These are phyloP conservation scores for Onygenales sp. DNA, from an alignment of 2,329 filamentous ascomycete genomes.

Conservation along the genomic window DNA sequence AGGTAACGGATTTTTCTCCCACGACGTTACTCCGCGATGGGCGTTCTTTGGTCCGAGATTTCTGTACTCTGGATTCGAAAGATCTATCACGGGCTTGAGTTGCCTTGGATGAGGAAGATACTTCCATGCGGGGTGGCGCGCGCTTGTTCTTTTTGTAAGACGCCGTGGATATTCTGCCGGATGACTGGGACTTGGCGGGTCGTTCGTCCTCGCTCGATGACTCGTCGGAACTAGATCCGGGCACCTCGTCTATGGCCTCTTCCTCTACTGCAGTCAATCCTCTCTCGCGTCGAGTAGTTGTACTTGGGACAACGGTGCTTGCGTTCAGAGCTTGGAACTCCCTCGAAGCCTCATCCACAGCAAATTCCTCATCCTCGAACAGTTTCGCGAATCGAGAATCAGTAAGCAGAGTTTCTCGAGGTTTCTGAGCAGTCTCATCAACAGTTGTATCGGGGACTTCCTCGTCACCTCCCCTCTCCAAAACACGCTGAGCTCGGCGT, in stretches of 20 bases:
- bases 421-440: constrained; percentile 9
- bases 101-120: constrained; percentile 43
- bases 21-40: constrained; percentile 27
- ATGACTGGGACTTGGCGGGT: constrained; percentile 21
- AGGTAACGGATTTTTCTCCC: constrained; percentile 50
- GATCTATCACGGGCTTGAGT: constrained; percentile 41
- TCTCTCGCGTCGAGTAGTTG: constrained; percentile 27
- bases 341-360: constrained; percentile 76
- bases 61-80: constrained; percentile 48
- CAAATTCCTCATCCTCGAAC: constrained; percentile 89
- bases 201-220: constrained; percentile 23
- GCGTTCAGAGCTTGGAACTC: constrained; percentile 88
- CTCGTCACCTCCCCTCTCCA: constrained; percentile 50
- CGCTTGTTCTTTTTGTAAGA: constrained; percentile 48
- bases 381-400: constrained; percentile 81
- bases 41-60: constrained; percentile 28
- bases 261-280: constrained; percentile 55
- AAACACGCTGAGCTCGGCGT: constrained; percentile 33
- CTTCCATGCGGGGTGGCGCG: constrained; percentile 45
- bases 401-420: constrained; percentile 52
- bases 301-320: constrained; percentile 50
- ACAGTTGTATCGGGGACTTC: constrained; percentile 22
- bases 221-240: constrained; percentile 30
- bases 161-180: constrained; percentile 42
- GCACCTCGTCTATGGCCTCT: constrained; percentile 46